Conservation (phyloP, 2,329 filamentous ascomycete species). For the Scedosporium boydii region DNA sequence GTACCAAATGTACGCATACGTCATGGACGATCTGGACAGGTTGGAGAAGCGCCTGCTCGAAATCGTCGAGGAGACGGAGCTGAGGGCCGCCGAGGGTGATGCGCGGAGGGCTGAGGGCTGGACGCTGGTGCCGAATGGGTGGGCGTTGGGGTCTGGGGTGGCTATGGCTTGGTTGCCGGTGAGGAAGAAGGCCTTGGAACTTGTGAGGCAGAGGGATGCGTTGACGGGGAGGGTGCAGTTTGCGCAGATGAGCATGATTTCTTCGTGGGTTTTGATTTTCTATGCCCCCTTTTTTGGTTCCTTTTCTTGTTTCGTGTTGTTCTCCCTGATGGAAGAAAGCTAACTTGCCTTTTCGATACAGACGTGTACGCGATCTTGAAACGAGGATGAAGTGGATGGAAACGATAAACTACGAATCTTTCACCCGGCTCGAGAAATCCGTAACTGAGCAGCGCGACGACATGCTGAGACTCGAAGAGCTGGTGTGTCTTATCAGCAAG, state of each 20-base stretch:
- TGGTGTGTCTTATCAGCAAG: constrained; percentile 13
- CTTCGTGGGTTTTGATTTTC: constrained; percentile 24
- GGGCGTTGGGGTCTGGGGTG: constrained; percentile 27
- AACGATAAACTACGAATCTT: constrained; percentile 18
- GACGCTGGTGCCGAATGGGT: constrained; percentile 26
- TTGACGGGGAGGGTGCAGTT: constrained; percentile 35
- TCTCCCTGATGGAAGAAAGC: not conserved
- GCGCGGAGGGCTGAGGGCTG: constrained; percentile 19
- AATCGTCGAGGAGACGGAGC: constrained; percentile 32
- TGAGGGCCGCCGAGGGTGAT: constrained; percentile 15
- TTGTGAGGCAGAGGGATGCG: constrained; percentile 35
- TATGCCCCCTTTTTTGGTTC: too few relatives aligned
- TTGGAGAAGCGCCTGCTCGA: constrained; percentile 34
- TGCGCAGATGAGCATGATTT: constrained; percentile 38
- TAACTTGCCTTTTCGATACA: constrained; percentile 3
- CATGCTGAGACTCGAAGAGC: constrained; percentile 18
- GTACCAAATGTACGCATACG: constrained; percentile 36
- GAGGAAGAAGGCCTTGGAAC: constrained; percentile 32
- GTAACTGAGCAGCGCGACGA: constrained; percentile 17
- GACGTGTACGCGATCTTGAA: constrained; percentile 25
- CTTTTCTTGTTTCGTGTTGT: not conserved
- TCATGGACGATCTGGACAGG: constrained; percentile 34
- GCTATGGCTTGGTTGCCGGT: constrained; percentile 35
- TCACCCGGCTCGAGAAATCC: constrained; percentile 15
- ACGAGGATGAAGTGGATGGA: constrained; percentile 20